These are phyloP conservation scores for Leccinum barrowsii DNA, from an alignment of 768 basidiomycete genomes.

Conservation along the genomic window DNA sequence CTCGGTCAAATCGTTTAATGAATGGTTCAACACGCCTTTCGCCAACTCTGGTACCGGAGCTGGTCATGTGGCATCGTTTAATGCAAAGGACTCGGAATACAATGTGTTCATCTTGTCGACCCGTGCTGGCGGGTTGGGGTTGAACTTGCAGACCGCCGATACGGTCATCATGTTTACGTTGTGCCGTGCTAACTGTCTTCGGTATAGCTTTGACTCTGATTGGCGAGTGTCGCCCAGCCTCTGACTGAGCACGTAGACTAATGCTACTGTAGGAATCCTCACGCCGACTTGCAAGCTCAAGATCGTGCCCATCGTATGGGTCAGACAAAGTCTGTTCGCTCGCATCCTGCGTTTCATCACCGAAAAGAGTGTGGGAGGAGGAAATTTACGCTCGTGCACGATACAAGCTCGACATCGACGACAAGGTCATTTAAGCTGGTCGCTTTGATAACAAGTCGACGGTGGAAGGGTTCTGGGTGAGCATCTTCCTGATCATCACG, in stretches of 20 bases:
- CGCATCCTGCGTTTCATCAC: constrained; percentile 91
- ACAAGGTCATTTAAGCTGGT: constrained; percentile 98
- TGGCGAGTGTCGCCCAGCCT: constrained; percentile 38
- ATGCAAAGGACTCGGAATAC: constrained; percentile 81
- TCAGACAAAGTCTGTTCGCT: constrained; percentile 92
- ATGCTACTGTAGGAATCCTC: constrained; percentile 74
- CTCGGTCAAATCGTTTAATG: constrained; percentile 98
- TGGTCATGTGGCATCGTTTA: constrained; percentile 80
- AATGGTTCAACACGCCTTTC: constrained; percentile 99
- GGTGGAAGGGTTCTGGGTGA: constrained; percentile 86
- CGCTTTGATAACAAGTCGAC: constrained; percentile 99
- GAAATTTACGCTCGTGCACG: constrained; percentile 94
- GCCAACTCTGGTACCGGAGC: constrained; percentile 96
- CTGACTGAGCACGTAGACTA: background rate
- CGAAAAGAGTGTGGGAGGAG: constrained; percentile 95
- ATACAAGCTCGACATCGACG: constrained; percentile 96
- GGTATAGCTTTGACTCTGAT: constrained; percentile 70
- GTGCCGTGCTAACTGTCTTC: constrained; percentile 5
- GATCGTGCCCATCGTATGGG: constrained; percentile 99
- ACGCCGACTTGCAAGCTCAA: constrained; percentile 98
- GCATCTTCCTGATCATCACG: constrained; percentile 18
- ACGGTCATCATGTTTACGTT: constrained; percentile 76
- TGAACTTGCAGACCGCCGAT: constrained; percentile 95
- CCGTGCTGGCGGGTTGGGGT: constrained; percentile 86
- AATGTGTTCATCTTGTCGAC: constrained; percentile 94